These are phyloP conservation scores for Isabelozyma heimii DNA, from an alignment of 805 yeast genomes.

Conservation along the genomic window DNA sequence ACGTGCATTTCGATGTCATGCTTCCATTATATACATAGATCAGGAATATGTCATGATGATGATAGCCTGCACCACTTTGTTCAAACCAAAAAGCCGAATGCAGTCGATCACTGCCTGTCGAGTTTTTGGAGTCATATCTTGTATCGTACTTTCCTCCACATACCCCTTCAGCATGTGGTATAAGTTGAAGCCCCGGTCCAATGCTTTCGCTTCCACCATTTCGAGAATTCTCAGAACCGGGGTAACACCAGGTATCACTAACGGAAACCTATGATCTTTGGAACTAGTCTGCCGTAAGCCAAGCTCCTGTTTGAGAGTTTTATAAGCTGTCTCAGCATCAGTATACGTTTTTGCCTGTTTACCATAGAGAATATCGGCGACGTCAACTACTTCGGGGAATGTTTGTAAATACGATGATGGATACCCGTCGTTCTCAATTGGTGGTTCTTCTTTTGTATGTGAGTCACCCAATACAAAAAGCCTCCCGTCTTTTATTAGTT, in stretches of 20 bases:
- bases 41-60: conserved; percentile 7
- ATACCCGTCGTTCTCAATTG: conserved; percentile 3
- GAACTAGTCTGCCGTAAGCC: background rate
- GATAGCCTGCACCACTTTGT: conserved; percentile 24
- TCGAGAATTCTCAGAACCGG: conserved; percentile 46
- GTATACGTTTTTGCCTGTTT: conserved; percentile 7
- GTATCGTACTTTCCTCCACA: conserved; percentile 15
- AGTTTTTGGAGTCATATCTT: conserved; percentile 17
- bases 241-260: conserved; percentile 49
- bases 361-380: conserved; percentile 13
- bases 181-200: conserved; percentile 13
- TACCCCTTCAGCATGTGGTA: conserved; percentile 14
- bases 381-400: conserved; percentile 1
- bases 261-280: conserved; percentile 24
- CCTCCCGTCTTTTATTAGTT: conserved; percentile 24
- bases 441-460: conserved; percentile 4
- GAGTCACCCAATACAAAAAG: conserved; percentile 24
- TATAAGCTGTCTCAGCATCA: conserved; percentile 14
- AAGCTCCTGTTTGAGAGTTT: conserved; percentile 8
- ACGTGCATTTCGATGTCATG: too few relatives aligned
- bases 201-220: conserved; percentile 24
- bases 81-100: conserved; percentile 44
- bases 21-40: too few relatives aligned
- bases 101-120: conserved; percentile 35
- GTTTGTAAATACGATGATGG: background rate